Evolutionary conservation across 805 yeast species (phyloP), one percentile per base, ranked within the genome.

Genomic region (Kregervanrija delftensis): DNA sequence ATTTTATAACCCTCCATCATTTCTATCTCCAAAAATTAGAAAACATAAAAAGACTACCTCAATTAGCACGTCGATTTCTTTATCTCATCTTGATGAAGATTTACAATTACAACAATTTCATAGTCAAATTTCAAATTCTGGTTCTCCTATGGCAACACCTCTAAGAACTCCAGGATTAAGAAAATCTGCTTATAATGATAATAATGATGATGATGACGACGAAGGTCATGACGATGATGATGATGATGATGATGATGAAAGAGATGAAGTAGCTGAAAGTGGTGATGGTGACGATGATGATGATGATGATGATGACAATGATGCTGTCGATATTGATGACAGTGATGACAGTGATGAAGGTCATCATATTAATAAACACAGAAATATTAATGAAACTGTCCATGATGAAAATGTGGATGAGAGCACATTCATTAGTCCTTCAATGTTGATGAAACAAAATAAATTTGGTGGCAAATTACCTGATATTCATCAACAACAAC

Each of bases 1-100:
- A 9, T 74, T 73, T 54, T 73, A 72, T 54, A 71, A 73, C 1
- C 76, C 75, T 3, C 66, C 70, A 1, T 51, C 70, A 6, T 70
- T 71, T 40, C 43, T 71, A 38, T 67, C 76, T 12, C 77, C 79
- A 8, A 65, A 63, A 46, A 57, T 63, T 39, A 44, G 54, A 40
- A 56, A 67, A 49, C 66, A 49, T 56, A 57, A 53, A 47, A 62
- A 63, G 37, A 62, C 59, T 33, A 50, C 55, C 35, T 59, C 64
- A 11, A 62, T 63, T 39, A 43, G 65, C n/a, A 55, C 57, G 13
- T 55, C 64, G 5, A 53, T 60, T 12, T 54, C 61, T 9, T 46
- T 63, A 39, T 45, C 56, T 32, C 67, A 63, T 48, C 48, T 63
- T 32, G 65, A 63, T 49, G 50, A 59, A 2, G 67, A 63, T 50